Evolutionary conservation across 2,329 filamentous ascomycete species (phyloP).

Genomic region (Pseudocercospora ulei): DNA sequence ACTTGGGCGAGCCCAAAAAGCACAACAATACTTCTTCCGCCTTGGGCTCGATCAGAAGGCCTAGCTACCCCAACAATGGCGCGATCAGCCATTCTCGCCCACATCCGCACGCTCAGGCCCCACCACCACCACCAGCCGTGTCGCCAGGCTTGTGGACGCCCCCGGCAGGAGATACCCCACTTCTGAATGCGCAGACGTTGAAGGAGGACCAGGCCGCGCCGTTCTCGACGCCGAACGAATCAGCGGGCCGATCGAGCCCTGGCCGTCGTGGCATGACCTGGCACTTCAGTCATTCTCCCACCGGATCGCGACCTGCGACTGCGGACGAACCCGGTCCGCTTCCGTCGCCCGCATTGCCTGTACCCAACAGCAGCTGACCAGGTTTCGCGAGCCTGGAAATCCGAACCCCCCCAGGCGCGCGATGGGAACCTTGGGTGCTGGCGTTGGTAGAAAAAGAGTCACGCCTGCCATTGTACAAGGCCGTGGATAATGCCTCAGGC

Average conservation of each 20-base stretch:
- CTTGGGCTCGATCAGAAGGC: slow-evolving; percentile 23
- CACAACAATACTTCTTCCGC: slow-evolving; percentile 21
- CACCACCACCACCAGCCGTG: slow-evolving; percentile 25
- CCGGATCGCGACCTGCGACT: slow-evolving; percentile 19
- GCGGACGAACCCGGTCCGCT: slow-evolving; percentile 4
- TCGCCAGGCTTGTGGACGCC: slow-evolving; percentile 37
- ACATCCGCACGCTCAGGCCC: slow-evolving; percentile 14
- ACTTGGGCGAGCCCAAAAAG: slow-evolving; percentile 23
- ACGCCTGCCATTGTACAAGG: slow-evolving; percentile 3
- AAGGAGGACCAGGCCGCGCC: slow-evolving; percentile 21
- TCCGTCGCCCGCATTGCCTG: slow-evolving; percentile 4
- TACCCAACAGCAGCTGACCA: slow-evolving; percentile 11
- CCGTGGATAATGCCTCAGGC: not conserved
- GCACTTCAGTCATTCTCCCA: slow-evolving; percentile 32
- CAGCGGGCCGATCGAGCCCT: slow-evolving; percentile 10
- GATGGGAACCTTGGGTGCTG: slow-evolving; percentile 1
- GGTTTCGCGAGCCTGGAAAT: slow-evolving; percentile 15
- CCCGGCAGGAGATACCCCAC: slow-evolving; percentile 23
- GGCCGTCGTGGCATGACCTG: slow-evolving; percentile 31
- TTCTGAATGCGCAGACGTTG: slow-evolving; percentile 17
- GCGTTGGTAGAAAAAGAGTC: slow-evolving; percentile 3
- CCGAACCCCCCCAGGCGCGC: slow-evolving; percentile 10
- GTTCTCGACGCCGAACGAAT: slow-evolving; percentile 16
- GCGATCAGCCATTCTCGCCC: slow-evolving; percentile 27
- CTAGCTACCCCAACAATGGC: slow-evolving; percentile 13